Evolutionary conservation across 2,329 filamentous ascomycete genomes (phyloP).

Genomic region (Beauveria scarabaeidicola): DNA sequence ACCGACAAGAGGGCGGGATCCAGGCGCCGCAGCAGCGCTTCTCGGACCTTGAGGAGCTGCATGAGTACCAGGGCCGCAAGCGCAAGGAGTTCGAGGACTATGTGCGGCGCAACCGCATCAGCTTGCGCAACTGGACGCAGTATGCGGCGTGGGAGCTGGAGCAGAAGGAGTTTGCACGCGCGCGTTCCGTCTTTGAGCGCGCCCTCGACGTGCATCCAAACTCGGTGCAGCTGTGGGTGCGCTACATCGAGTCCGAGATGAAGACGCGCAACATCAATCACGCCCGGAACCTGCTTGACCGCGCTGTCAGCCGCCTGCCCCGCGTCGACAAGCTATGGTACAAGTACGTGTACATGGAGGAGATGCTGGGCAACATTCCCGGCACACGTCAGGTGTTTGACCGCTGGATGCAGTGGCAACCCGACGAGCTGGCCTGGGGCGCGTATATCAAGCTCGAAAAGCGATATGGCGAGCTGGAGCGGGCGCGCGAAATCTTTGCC

Average conservation of each 20-base stretch:
- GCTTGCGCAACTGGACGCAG: conserved; percentile 98
- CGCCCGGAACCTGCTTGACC: conserved; percentile 86
- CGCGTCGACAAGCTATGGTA: conserved; percentile 97
- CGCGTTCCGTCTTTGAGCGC: conserved; percentile 87
- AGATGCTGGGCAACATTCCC: conserved; percentile 89
- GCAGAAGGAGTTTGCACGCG: conserved; percentile 92
- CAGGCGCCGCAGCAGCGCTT: conserved; percentile 92
- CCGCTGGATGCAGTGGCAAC: conserved; percentile 97
- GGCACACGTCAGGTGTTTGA: conserved; percentile 93
- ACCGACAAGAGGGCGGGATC: conserved; percentile 81
- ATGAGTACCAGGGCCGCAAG: conserved; percentile 94
- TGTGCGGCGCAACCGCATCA: conserved; percentile 86
- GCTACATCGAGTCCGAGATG: conserved; percentile 96
- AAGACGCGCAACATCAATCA: conserved; percentile 90
- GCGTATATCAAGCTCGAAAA: conserved; percentile 97
- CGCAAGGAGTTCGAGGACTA: conserved; percentile 97
- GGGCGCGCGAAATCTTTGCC: conserved; percentile 83
- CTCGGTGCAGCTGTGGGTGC: conserved; percentile 77
- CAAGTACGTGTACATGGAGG: conserved; percentile 98
- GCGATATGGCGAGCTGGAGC: conserved; percentile 82
- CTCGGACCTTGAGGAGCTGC: conserved; percentile 91
- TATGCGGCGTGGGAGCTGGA: conserved; percentile 97
- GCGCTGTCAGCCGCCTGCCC: conserved; percentile 86
- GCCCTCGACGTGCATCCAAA: conserved; percentile 88
- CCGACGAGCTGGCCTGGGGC: conserved; percentile 89